These are phyloP conservation scores for Rugonectria rugulosa DNA, from an alignment of 2,329 filamentous ascomycete genomes.

Conservation along the genomic window DNA sequence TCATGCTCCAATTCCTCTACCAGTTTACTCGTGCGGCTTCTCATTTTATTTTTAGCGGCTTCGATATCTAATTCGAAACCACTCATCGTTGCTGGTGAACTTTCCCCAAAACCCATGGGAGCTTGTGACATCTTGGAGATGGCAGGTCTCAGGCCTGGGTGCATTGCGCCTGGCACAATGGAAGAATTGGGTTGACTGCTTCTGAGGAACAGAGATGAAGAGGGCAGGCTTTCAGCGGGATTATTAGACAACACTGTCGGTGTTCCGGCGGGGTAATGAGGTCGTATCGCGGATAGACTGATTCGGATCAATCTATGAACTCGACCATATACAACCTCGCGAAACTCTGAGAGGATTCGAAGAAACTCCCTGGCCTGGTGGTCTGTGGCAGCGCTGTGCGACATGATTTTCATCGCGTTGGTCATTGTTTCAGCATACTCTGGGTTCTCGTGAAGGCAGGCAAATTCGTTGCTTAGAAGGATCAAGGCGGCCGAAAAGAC, in stretches of 20 bases:
- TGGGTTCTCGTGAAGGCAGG: constrained; percentile 54
- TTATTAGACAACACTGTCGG: background rate
- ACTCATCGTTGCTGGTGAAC: background rate
- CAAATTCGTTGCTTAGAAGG: constrained; percentile 65
- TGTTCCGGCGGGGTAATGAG: background rate
- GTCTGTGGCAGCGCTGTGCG: constrained; percentile 57
- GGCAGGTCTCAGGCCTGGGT: background rate
- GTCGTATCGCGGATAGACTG: background rate
- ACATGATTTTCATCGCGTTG: constrained; percentile 57
- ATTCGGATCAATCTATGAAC: background rate
- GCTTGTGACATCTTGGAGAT: constrained; percentile 10
- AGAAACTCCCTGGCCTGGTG: constrained; percentile 57
- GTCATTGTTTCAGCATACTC: constrained; percentile 49
- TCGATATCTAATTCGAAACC: background rate
- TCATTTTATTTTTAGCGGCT: too few relatives aligned
- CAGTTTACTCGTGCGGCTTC: background rate
- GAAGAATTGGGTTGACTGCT: background rate
- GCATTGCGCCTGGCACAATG: background rate
- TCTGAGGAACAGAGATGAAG: background rate
- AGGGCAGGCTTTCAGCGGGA: background rate
- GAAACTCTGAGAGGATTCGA: constrained; percentile 59
- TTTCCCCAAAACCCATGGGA: background rate
- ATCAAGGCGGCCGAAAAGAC: constrained; percentile 63
- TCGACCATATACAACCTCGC: constrained; percentile 26
- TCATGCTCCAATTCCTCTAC: background rate